Conservation (phyloP, 768 basidiomycete species). For the Ramaria rubella region DNA sequence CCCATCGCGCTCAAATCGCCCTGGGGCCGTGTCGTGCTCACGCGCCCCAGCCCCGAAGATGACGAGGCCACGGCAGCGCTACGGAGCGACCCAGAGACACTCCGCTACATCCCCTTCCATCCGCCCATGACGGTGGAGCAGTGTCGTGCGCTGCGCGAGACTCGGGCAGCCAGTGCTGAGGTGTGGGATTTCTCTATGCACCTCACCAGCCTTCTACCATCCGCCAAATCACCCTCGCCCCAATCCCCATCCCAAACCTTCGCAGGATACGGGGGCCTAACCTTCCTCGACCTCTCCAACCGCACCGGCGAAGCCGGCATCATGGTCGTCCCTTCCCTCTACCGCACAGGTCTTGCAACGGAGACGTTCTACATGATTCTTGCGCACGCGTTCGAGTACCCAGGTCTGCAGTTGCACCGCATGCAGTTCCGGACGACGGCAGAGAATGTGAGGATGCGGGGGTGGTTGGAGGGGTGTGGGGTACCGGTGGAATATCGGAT, state of each 20-base stretch:
- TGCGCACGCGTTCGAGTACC: slow-evolving; percentile 36
- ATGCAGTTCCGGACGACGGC: slow-evolving; percentile 35
- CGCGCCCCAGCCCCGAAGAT: slow-evolving; percentile 16
- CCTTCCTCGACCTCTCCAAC: slow-evolving; percentile 31
- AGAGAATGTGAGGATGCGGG: slow-evolving; percentile 38
- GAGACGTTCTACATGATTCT: slow-evolving; percentile 39
- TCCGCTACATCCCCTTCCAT: slow-evolving; percentile 34
- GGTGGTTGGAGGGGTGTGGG: slow-evolving; percentile 38
- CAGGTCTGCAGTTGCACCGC: slow-evolving; percentile 29
- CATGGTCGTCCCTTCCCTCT: slow-evolving; percentile 30
- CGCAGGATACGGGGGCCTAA: slow-evolving; percentile 34
- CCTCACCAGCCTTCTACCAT: too few relatives aligned
- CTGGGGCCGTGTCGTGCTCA: not conserved
- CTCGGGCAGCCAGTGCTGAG: too few relatives aligned
- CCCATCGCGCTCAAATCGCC: too few relatives aligned
- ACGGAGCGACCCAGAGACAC: slow-evolving; percentile 34
- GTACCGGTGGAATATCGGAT: slow-evolving; percentile 33
- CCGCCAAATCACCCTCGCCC: too few relatives aligned
- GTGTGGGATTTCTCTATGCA: slow-evolving; percentile 24
- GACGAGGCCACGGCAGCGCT: slow-evolving; percentile 32
- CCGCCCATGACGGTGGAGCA: slow-evolving; percentile 34
- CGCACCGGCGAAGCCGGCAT: slow-evolving; percentile 37
- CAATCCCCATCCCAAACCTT: too few relatives aligned
- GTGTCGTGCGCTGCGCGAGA: slow-evolving; percentile 29
- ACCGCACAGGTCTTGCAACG: slow-evolving; percentile 35